Percentiles rank a stretch among this genome's conserved stretches.
phyloP scores from a whole-genome alignment of 2,329 filamentous ascomycete genomes.

The Stagonosporopsis rhizophila region DNA sequence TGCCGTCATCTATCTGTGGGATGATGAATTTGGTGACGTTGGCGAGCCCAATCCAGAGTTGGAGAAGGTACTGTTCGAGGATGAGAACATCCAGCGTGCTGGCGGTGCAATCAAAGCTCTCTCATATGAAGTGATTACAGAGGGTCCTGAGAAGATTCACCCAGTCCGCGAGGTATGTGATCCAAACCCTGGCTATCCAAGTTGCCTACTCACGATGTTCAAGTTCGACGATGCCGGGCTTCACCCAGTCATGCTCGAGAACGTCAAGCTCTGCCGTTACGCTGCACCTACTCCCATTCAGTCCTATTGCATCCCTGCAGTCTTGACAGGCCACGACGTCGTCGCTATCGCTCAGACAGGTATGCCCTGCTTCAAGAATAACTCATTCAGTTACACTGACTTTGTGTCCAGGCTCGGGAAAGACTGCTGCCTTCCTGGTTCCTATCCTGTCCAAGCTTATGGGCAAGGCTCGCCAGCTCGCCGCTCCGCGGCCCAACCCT shows the following conservation, averaged over 20 bases:
- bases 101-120: slow-evolving; percentile 72
- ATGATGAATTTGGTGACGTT: slow-evolving; percentile 84
- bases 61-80: slow-evolving; percentile 76
- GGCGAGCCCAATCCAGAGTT: slow-evolving; percentile 74
- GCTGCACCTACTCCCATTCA: slow-evolving; percentile 83
- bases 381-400: slow-evolving; percentile 3
- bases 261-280: slow-evolving; percentile 77
- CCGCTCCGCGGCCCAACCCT: slow-evolving; percentile 75
- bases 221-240: slow-evolving; percentile 78
- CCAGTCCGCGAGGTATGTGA: slow-evolving; percentile 60
- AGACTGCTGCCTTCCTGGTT: slow-evolving; percentile 91
- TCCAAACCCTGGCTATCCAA: no score
- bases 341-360: slow-evolving; percentile 93
- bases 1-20: slow-evolving; percentile 80
- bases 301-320: slow-evolving; percentile 80
- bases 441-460: slow-evolving; percentile 90
- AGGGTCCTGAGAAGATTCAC: slow-evolving; percentile 56
- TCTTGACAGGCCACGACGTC: slow-evolving; percentile 78
- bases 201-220: slow-evolving; percentile 1
- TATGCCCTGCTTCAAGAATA: slow-evolving; percentile 53
- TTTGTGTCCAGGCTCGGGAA: slow-evolving; percentile 78
- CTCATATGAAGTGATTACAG: slow-evolving; percentile 59
- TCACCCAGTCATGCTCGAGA: slow-evolving; percentile 82
- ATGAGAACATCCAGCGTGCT: slow-evolving; percentile 57
- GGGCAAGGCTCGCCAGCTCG: slow-evolving; percentile 92